Evolutionary conservation across 441 rosid genomes (phyloP).

Genomic region (Raphanus hybrid): DNA sequence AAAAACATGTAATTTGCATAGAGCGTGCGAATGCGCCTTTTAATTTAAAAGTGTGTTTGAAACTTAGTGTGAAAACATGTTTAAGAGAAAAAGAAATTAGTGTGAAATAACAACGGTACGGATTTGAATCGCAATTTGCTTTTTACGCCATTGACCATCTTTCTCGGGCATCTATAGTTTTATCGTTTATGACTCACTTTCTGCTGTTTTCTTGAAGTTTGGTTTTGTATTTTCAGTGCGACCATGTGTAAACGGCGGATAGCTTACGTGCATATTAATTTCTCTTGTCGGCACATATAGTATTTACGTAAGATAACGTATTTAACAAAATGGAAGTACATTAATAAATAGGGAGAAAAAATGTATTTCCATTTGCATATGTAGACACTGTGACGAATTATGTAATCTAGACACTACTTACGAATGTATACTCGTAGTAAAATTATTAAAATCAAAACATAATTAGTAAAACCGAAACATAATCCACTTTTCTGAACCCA

Average conservation of each 20-base stretch:
- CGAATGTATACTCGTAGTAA: background rate
- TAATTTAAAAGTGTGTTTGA: background rate
- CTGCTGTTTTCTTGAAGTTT: constrained; percentile 16
- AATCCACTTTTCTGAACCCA: background rate
- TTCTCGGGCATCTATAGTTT: constrained; percentile 18
- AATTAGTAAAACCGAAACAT: no score
- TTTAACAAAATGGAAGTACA: background rate
- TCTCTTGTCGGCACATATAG: constrained; percentile 15
- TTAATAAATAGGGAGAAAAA: no score
- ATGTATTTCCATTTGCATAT: background rate
- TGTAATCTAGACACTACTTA: background rate
- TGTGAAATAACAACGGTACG: constrained; percentile 24
- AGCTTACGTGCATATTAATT: background rate
- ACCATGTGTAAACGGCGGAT: constrained; percentile 2
- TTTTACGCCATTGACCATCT: constrained; percentile 16
- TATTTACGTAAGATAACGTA: background rate
- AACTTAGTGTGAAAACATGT: constrained; percentile 17
- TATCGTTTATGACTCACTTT: constrained; percentile 13
- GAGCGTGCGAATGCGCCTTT: constrained; percentile 11
- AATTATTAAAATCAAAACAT: background rate
- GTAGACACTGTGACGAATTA: background rate
- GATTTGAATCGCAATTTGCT: constrained; percentile 24
- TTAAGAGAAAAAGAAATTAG: no score
- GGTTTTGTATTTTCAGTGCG: background rate
- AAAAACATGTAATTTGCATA: constrained; percentile 9